Base-by-base conservation (phyloP, 2,329 filamentous ascomycete genomes). In the Trichoderma harzianum region DNA sequence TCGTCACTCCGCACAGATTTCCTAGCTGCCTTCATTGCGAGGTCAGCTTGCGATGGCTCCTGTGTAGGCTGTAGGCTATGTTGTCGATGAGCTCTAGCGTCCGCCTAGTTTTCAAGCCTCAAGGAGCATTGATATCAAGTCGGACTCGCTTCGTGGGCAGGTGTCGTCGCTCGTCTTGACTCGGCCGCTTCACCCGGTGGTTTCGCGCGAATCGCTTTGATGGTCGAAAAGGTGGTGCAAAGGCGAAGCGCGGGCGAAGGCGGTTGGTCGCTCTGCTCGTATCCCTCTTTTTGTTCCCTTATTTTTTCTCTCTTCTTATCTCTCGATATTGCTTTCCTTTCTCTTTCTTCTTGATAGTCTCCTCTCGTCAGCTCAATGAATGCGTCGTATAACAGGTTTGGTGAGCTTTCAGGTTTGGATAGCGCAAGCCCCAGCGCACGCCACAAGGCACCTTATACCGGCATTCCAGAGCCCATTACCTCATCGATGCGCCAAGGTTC, bases 401-500 rank as follows among this genome's bases (percentile, higher is more conserved):
- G 5, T 53, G 18, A 55, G 24, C 7, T 51, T n/a, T 66, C n/a
- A 16, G 21, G n/a, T 36, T 34, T 65, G 51, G 18, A 69, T 61
- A 24, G 69, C 55, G 32, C 51, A 60, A 63, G 68, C 53, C 65
- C 53, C 65, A 16, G 65, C 51, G 57, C 39, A 57, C 67, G 57
- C 58, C 67, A 69, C 57, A 28, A 53, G 67, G 67, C 67, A 69
- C 67, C 67, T 51, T 60, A 43, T 51, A 53, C 47, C 32, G 26
- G 57, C 57, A 30, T 34, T 21, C 57, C 57, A 60, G 57, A 60
- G 57, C 26, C 36, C 28, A 69, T 69, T 69, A 53, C 67, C 67
- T 69, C 67, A 62, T 62, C 43, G 67, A 62, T 39, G 53, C 66
- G 66, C 66, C 66, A 21, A 69, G 55, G 24, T 47, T n/a, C 57